Conservation (phyloP, 2,329 filamentous ascomycete species). For the Phyllosticta citrichinensis region DNA sequence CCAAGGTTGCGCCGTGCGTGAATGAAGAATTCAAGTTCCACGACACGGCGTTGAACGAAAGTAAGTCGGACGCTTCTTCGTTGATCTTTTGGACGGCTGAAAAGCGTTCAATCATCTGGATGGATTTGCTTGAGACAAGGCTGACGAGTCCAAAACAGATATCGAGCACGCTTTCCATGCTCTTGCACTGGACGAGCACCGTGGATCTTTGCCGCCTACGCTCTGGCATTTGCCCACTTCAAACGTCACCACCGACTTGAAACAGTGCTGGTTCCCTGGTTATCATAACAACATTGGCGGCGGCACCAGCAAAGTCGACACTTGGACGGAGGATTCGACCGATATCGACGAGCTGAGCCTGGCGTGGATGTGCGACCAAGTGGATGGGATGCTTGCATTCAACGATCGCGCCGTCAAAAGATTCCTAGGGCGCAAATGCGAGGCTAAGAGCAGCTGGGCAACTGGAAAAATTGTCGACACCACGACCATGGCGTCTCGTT, state of each 20-base stretch:
- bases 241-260: constrained; percentile 25
- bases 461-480: background rate
- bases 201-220: constrained; percentile 41
- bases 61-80: background rate
- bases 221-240: constrained; percentile 38
- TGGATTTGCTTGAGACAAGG: background rate
- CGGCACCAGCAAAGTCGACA: constrained; percentile 23
- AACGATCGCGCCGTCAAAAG: background rate
- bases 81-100: too few relatives aligned
- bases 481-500: background rate
- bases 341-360: constrained; percentile 28
- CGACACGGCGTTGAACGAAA: background rate
- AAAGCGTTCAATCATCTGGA: background rate
- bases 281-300: constrained; percentile 44
- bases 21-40: constrained; percentile 9
- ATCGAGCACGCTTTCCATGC: constrained; percentile 48
- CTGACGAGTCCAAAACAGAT: background rate
- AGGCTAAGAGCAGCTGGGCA: background rate
- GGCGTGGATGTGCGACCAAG: constrained; percentile 30
- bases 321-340: background rate
- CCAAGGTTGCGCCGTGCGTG: constrained; percentile 2
- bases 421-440: background rate
- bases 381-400: constrained; percentile 2
- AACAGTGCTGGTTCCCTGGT: constrained; percentile 49
- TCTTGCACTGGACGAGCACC: constrained; percentile 44